Base-by-base conservation (phyloP, 1,284 basidiomycete genomes). In the Neolentinus lepideus region DNA sequence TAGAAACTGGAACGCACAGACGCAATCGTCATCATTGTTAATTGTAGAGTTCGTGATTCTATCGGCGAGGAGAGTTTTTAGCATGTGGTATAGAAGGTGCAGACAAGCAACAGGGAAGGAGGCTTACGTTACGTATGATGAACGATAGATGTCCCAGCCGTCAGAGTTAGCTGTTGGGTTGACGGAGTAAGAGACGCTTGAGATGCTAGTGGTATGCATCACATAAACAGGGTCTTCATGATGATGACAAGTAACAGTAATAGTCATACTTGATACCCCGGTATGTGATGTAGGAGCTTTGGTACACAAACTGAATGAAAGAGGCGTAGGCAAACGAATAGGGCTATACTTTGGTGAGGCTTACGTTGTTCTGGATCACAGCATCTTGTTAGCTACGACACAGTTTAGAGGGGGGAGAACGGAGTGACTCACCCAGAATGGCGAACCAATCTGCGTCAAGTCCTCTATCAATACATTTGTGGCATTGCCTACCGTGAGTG, bases 71-170 rank as follows among this genome's bases (percentile, higher is more conserved):
- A n/a, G n/a, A n/a, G n/a, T n/a, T n/a, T n/a, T n/a, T n/a, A n/a
- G n/a, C n/a, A n/a, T n/a, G n/a, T n/a, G n/a, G n/a, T n/a, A n/a
- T n/a, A n/a, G n/a, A n/a, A n/a, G n/a, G n/a, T n/a, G n/a, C n/a
- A n/a, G n/a, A n/a, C n/a, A n/a, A 21, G 43, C 16, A 46, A 16
- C 4, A 46, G 4, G 43, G 47, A 50, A 21, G 14, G 24, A 50
- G 47, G 25, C 47, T 4, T 21, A 50, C 47, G 47, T 50, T 14
- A 50, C n/a, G n/a, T 50, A 29, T 6, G 26, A 84, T 73, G 22
- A 81, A 21, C 80, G 75, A 67, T 84, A 84, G 22, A 81, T 77
- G 62, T 86, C 78, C 81, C 81, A 84, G 2, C 83, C 83, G 61
- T 85, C 83, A 8, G 81, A 83, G 61, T 85, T 85, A 38, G 69